Evolutionary conservation across 2,329 filamentous ascomycete species (phyloP).

Genomic region (Pseudopithomyces maydicus): DNA sequence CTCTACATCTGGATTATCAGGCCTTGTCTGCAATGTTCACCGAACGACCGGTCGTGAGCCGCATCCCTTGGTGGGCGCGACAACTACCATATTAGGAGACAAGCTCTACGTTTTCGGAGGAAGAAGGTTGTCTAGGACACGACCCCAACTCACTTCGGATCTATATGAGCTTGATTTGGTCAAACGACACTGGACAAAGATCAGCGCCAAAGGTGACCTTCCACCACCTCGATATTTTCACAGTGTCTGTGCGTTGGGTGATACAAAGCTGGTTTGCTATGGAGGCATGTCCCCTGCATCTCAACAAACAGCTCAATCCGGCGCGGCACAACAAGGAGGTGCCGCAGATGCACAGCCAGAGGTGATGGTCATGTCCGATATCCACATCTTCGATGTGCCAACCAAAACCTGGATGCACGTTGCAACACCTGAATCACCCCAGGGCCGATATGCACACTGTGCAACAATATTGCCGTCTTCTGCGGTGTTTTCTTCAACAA

Average conservation of each 20-base stretch:
- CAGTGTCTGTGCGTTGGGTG: conserved; percentile 89
- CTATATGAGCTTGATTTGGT: conserved; percentile 94
- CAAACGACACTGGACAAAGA: conserved; percentile 87
- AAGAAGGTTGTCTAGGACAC: conserved; percentile 80
- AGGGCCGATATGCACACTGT: conserved; percentile 96
- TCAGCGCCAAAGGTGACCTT: conserved; percentile 82
- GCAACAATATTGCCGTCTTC: conserved; percentile 89
- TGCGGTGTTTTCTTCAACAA: conserved; percentile 82
- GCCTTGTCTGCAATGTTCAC: conserved; percentile 71
- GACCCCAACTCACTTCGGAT: conserved; percentile 84
- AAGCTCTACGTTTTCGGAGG: conserved; percentile 98
- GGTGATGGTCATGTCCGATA: conserved; percentile 96
- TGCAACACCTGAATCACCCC: conserved; percentile 77
- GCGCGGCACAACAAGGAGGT: conserved; percentile 41
- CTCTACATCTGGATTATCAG: conserved; percentile 65
- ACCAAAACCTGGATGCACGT: conserved; percentile 86
- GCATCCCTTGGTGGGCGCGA: conserved; percentile 88
- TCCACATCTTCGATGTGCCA: conserved; percentile 90
- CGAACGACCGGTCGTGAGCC: conserved; percentile 91
- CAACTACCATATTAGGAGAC: conserved; percentile 92
- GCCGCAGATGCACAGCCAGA: conserved; percentile 73
- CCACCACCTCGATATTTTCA: conserved; percentile 96
- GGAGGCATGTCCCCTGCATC: conserved; percentile 91
- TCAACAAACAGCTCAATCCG: conserved; percentile 45
- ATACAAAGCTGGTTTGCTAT: conserved; percentile 96